Evolutionary conservation across 2,329 filamentous ascomycete species (phyloP), one percentile per base, ranked within the genome.

Genomic region (Aureobasidium musti): DNA sequence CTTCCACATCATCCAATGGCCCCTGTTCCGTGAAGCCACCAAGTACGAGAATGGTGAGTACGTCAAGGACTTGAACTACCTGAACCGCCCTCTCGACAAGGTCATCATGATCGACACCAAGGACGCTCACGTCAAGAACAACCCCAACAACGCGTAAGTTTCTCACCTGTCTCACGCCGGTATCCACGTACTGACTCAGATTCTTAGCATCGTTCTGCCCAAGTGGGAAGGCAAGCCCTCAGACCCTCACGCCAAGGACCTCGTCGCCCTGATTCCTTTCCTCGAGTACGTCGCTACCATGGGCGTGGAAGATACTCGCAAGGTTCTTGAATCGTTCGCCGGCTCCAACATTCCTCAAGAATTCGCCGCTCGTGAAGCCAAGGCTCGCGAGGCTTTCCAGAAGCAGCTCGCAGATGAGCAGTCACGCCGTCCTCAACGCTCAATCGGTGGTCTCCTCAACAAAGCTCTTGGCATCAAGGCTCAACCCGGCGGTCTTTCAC

Each of bases 31-130:
- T 65, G 95, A 99, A 79, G 95, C 94, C n/a, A 98, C 95, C 68
- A 91, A 93, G 74, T 99, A 97, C 77, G 90, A 97, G 79, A 90
- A 96, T 70, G 95, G 95, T 70, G 91, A 97, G 79, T 93, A 98
- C 74, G 86, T 99, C 79, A 99, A 99, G 91, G 95, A 99, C 76
- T 87, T 99, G n/a, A 92, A 92, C 2, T 98, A 97, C 80, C 87
- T 99, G 57, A 99, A 99, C 82, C 91, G 95, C 67, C 92, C 97
- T 74, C 85, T 97, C 39, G 95, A 91, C 71, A 98, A 98, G 81
- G 92, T 96, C 57, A 92, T 99, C 76, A 88, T 99, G 72, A 86
- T 99, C 74, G 95, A 99, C 77, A 97, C 92, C 56, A 89, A 96
- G 70, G 81, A 89, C 45, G 82, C 86, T 47, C 92, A 97, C 74